Evolutionary conservation across 257 asterid species (phyloP).

Genomic region (Solanum piurae): DNA sequence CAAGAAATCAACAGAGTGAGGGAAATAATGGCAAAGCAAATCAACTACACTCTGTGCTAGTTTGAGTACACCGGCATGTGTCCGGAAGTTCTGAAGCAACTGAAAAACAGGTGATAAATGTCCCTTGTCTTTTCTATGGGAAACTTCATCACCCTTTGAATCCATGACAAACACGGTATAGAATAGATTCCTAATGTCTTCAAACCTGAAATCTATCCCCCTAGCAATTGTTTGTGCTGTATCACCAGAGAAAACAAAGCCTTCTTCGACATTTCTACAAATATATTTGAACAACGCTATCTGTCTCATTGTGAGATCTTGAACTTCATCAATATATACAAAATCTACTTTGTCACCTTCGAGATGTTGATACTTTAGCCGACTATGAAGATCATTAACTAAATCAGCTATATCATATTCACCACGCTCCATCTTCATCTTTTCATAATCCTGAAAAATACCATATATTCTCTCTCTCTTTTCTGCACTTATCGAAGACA

Average conservation of each 20-base stretch:
- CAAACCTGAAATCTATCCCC: slow-evolving; percentile 57
- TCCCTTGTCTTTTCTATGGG: slow-evolving; percentile 32
- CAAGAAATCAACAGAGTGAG: slow-evolving; percentile 37
- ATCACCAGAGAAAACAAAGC: slow-evolving; percentile 57
- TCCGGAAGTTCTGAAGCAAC: slow-evolving; percentile 53
- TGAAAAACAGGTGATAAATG: slow-evolving; percentile 28
- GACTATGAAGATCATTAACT: slow-evolving; percentile 40
- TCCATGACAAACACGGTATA: slow-evolving; percentile 38
- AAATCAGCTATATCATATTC: slow-evolving; percentile 66
- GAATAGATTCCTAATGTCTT: slow-evolving; percentile 52
- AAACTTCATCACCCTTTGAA: slow-evolving; percentile 1
- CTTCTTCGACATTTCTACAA: slow-evolving; percentile 50
- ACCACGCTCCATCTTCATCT: slow-evolving; percentile 34
- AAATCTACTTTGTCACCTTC: slow-evolving; percentile 57
- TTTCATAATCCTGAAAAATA: slow-evolving; percentile 50
- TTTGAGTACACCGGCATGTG: slow-evolving; percentile 56
- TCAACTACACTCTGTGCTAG: slow-evolving; percentile 58
- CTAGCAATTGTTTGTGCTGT: slow-evolving; percentile 66
- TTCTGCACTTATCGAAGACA: slow-evolving; percentile 29
- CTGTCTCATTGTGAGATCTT: slow-evolving; percentile 56
- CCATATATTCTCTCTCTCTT: slow-evolving; percentile 30
- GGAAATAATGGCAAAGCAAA: slow-evolving; percentile 42
- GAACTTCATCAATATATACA: slow-evolving; percentile 69
- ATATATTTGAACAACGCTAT: slow-evolving; percentile 43
- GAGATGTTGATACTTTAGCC: slow-evolving; percentile 23